phyloP scores from a whole-genome alignment of 2,329 filamentous ascomycete species.

The Aspergillus aculeatinus region DNA sequence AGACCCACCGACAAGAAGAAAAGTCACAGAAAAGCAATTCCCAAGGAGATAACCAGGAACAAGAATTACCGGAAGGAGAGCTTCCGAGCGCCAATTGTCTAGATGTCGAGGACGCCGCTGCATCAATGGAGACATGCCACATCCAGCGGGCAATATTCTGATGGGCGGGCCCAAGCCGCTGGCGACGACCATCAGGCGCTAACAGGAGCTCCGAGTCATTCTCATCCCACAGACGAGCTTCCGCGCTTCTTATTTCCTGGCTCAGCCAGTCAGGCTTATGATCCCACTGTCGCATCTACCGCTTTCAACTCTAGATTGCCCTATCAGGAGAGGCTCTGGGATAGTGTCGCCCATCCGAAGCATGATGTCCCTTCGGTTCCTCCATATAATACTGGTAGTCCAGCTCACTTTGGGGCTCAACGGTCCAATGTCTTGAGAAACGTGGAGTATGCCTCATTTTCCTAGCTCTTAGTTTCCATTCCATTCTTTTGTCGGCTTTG shows the following conservation, averaged over 20 bases:
- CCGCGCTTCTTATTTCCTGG: conserved; percentile 24
- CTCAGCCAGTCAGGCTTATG: conserved; percentile 21
- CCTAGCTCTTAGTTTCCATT: conserved; percentile 21
- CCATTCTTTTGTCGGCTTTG: conserved; percentile 21
- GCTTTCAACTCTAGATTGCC: conserved; percentile 18
- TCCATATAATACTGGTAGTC: conserved; percentile 19
- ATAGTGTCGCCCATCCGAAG: conserved; percentile 22
- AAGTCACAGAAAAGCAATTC: background rate
- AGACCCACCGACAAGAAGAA: background rate
- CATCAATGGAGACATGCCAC: conserved; percentile 29
- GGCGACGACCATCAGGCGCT: conserved; percentile 16
- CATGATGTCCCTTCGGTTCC: conserved; percentile 24
- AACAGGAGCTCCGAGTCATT: conserved; percentile 18
- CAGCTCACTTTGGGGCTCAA: conserved; percentile 19
- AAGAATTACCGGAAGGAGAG: background rate
- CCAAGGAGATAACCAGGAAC: background rate
- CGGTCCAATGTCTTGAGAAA: conserved; percentile 18
- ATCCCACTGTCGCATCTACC: conserved; percentile 15
- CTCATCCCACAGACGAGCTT: conserved; percentile 23
- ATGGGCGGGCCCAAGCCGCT: conserved; percentile 17
- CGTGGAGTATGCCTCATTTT: conserved; percentile 18
- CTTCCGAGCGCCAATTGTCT: conserved; percentile 15
- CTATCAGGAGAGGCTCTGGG: conserved; percentile 17
- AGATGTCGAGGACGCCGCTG: conserved; percentile 35
- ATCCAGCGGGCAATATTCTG: conserved; percentile 22